Evolutionary conservation across 768 basidiomycete species (phyloP).

Genomic region (Leucocoprinus birnbaumii): DNA sequence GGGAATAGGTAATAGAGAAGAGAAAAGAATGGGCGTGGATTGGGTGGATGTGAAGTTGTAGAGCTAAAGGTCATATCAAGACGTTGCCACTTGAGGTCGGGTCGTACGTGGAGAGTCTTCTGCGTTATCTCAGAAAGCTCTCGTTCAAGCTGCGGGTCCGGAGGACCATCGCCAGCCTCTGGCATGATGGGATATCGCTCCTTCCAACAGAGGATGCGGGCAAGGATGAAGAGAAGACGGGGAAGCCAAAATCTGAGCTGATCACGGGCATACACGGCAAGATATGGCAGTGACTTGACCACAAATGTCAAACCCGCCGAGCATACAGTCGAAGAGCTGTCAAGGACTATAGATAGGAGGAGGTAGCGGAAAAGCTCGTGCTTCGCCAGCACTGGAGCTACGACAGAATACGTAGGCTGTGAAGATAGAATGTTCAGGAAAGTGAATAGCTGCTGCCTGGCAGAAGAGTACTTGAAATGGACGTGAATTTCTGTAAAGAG

Average conservation of each 20-base stretch:
- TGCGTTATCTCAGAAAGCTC: slow-evolving; percentile 37
- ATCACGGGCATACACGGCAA: slow-evolving; percentile 61
- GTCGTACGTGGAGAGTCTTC: slow-evolving; percentile 39
- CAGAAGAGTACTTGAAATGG: slow-evolving; percentile 57
- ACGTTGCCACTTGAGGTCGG: slow-evolving; percentile 65
- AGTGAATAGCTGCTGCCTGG: slow-evolving; percentile 67
- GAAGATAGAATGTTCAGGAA: slow-evolving; percentile 65
- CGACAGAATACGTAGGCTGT: slow-evolving; percentile 45
- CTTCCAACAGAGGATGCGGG: slow-evolving; percentile 75
- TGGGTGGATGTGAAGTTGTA: slow-evolving; percentile 51
- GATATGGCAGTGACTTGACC: slow-evolving; percentile 69
- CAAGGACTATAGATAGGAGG: slow-evolving; percentile 66
- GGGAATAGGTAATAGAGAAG: slow-evolving; percentile 89
- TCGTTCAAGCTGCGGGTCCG: slow-evolving; percentile 34
- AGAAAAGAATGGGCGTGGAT: slow-evolving; percentile 67
- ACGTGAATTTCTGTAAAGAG: slow-evolving; percentile 65
- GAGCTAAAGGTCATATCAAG: slow-evolving; percentile 60
- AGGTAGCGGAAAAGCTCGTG: slow-evolving; percentile 66
- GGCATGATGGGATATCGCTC: slow-evolving; percentile 35
- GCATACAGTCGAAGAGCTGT: slow-evolving; percentile 71
- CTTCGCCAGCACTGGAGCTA: slow-evolving; percentile 47
- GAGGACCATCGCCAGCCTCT: slow-evolving; percentile 26
- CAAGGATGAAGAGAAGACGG: slow-evolving; percentile 61
- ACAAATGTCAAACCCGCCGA: slow-evolving; percentile 61
- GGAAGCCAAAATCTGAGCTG: slow-evolving; percentile 62